Percentiles rank a stretch among this genome's conserved stretches.
These are phyloP conservation scores for Skeletonema marinoi DNA, from an alignment of 108 stramenopile genomes.

Conservation along the genomic window DNA sequence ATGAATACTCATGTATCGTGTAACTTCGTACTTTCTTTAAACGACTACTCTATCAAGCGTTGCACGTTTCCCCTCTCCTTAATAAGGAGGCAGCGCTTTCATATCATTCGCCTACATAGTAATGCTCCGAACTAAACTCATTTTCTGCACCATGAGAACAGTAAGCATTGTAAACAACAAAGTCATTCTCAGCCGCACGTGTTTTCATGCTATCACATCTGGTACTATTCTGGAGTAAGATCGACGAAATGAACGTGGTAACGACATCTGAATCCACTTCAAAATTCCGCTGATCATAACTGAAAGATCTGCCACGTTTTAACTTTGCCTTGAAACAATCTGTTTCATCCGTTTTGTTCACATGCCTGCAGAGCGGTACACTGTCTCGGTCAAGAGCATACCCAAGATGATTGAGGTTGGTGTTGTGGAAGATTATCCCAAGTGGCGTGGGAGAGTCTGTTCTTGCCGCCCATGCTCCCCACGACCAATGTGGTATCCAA, in stretches of 20 bases:
- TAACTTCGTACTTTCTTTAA: too few relatives aligned
- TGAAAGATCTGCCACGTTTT: background rate
- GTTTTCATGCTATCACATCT: background rate
- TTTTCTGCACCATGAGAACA: background rate
- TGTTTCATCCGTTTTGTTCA: background rate
- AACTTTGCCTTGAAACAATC: slow-evolving; percentile 6
- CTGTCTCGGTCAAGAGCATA: slow-evolving; percentile 15
- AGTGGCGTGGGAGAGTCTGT: slow-evolving; percentile 39
- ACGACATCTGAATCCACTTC: slow-evolving; percentile 10
- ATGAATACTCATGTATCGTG: too few relatives aligned
- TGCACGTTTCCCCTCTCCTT: too few relatives aligned
- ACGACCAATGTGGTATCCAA: background rate
- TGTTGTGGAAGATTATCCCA: slow-evolving; percentile 42
- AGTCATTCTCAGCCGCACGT: background rate
- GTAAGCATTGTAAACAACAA: slow-evolving; percentile 14
- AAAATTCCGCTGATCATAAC: slow-evolving; percentile 6
- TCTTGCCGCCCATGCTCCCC: slow-evolving; percentile 20
- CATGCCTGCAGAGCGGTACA: slow-evolving; percentile 1
- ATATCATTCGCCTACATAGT: background rate
- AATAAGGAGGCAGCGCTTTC: background rate
- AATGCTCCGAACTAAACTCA: background rate
- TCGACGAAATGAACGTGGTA: background rate
- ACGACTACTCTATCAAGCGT: too few relatives aligned
- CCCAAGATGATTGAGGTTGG: slow-evolving; percentile 41
- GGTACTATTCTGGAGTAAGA: background rate